Evolutionary conservation across 306 rosid species (phyloP).

Genomic region (Cajanus cajan): DNA sequence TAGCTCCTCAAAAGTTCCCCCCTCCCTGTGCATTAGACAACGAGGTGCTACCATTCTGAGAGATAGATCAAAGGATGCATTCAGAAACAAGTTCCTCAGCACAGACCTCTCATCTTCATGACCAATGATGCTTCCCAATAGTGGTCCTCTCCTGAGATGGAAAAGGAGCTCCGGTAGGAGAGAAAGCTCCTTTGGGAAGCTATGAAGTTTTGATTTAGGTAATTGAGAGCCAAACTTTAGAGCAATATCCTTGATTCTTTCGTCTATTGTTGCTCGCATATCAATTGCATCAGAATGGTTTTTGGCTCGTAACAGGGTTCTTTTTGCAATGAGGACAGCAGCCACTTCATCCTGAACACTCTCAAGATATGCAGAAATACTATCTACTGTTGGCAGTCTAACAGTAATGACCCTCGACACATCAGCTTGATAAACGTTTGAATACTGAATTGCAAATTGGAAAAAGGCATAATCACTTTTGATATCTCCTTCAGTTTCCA

Average conservation of each 20-base stretch:
- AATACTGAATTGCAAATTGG: constrained; percentile 45
- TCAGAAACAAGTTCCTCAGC: constrained; percentile 77
- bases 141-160: constrained; percentile 89
- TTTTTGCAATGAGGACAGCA: constrained; percentile 82
- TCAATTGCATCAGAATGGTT: constrained; percentile 62
- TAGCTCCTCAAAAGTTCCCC: constrained; percentile 84
- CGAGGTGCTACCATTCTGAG: constrained; percentile 97
- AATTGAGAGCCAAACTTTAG: constrained; percentile 71
- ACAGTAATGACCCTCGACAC: constrained; percentile 79
- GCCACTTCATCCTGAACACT: constrained; percentile 89
- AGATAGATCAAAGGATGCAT: constrained; percentile 87
- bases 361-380: constrained; percentile 75
- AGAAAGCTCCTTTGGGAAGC: constrained; percentile 82
- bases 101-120: constrained; percentile 98
- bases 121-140: constrained; percentile 87
- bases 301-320: constrained; percentile 75
- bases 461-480: constrained; percentile 40
- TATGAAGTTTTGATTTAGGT: constrained; percentile 67
- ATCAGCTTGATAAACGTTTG: constrained; percentile 45
- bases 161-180: constrained; percentile 81
- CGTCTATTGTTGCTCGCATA: constrained; percentile 73
- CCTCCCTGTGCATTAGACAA: constrained; percentile 92
- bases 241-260: constrained; percentile 85
- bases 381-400: constrained; percentile 76
- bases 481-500: constrained; percentile 80